phyloP scores from a whole-genome alignment of 2,329 filamentous ascomycete species.

The Fusarium brachygibbosum region DNA sequence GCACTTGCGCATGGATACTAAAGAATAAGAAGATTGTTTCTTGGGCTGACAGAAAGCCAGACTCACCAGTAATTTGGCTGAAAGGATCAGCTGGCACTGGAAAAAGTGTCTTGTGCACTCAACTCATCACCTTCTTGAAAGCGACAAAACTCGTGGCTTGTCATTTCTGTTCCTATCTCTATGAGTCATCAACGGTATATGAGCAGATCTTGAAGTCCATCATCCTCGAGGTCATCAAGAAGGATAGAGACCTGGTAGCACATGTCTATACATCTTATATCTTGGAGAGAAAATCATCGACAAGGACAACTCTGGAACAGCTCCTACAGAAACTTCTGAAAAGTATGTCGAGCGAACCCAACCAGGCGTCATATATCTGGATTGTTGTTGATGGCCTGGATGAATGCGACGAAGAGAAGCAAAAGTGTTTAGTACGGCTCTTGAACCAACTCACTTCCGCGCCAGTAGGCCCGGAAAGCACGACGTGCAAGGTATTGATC shows the following conservation, averaged over 20 bases:
- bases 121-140: slow-evolving; percentile 32
- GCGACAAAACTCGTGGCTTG: not conserved
- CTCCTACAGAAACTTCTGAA: slow-evolving; percentile 11
- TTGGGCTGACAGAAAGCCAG: slow-evolving; percentile 12
- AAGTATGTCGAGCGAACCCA: slow-evolving; percentile 5
- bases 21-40: slow-evolving; percentile 1
- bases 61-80: slow-evolving; percentile 23
- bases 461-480: not conserved
- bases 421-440: slow-evolving; percentile 3
- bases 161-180: slow-evolving; percentile 32
- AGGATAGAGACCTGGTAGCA: slow-evolving; percentile 21
- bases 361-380: slow-evolving; percentile 12
- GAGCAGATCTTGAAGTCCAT: slow-evolving; percentile 25
- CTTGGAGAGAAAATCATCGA: slow-evolving; percentile 24
- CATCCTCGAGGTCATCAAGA: slow-evolving; percentile 19
- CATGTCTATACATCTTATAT: slow-evolving; percentile 22
- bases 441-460: slow-evolving; percentile 18
- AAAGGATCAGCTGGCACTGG: slow-evolving; percentile 26
- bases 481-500: slow-evolving; percentile 25
- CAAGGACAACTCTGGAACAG: not conserved
- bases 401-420: slow-evolving; percentile 26
- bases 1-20: slow-evolving; percentile 33
- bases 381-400: slow-evolving; percentile 31
- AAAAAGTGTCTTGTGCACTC: slow-evolving; percentile 32
- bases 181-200: slow-evolving; percentile 10